These are phyloP conservation scores for Emergomyces pasteurianus DNA, from an alignment of 2,329 filamentous ascomycete genomes.

Conservation along the genomic window DNA sequence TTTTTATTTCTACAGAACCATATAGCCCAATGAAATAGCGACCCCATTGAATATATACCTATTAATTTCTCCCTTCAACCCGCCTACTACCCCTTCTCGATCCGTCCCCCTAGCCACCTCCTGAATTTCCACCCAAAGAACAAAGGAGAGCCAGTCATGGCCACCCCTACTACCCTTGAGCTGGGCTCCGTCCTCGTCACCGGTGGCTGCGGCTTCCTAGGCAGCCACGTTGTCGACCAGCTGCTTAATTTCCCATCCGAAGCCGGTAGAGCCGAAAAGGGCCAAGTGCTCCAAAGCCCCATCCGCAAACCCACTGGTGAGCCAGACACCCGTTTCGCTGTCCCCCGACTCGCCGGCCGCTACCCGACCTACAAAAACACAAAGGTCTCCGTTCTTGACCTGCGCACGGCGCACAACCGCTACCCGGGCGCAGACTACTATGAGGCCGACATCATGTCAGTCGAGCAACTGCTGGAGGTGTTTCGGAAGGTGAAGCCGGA, in stretches of 20 bases:
- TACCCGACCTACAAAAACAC: slow-evolving; percentile 34
- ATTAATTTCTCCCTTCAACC: not conserved
- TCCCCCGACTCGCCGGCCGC: slow-evolving; percentile 26
- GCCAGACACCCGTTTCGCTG: slow-evolving; percentile 25
- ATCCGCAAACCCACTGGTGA: slow-evolving; percentile 6
- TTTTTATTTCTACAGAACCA: not conserved
- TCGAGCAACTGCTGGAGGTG: slow-evolving; percentile 46
- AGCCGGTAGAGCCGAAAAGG: slow-evolving; percentile 4
- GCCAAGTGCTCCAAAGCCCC: not conserved
- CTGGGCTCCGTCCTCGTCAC: slow-evolving; percentile 66
- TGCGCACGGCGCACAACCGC: slow-evolving; percentile 59
- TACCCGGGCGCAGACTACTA: slow-evolving; percentile 52
- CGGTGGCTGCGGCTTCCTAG: slow-evolving; percentile 74
- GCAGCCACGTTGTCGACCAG: slow-evolving; percentile 68
- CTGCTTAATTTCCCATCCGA: slow-evolving; percentile 50
- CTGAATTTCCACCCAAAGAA: not conserved
- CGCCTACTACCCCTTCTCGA: not conserved
- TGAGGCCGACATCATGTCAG: slow-evolving; percentile 66
- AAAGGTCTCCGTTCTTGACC: slow-evolving; percentile 58
- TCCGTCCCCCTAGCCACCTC: not conserved
- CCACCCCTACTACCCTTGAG: slow-evolving; percentile 19
- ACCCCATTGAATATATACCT: not conserved
- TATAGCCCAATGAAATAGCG: not conserved
- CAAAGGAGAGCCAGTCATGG: slow-evolving; percentile 2
- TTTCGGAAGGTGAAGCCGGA: slow-evolving; percentile 60